These are phyloP conservation scores for Clavaria fumosa DNA, from an alignment of 768 basidiomycete species.

Conservation along the genomic window DNA sequence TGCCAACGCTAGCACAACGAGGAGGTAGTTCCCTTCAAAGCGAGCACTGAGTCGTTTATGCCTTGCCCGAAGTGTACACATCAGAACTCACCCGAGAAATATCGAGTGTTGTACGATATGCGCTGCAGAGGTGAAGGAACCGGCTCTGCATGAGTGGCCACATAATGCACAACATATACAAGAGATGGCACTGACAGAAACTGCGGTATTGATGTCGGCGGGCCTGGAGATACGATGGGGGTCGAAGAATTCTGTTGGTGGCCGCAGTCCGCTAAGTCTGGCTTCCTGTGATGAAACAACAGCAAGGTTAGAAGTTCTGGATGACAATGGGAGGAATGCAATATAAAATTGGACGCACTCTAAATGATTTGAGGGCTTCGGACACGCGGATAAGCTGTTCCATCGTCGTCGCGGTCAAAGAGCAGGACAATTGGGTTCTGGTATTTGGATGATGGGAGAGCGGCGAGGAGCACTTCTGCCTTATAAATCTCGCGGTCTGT, in stretches of 20 bases:
- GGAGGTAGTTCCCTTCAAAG: conserved; percentile 70
- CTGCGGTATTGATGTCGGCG: conserved; percentile 64
- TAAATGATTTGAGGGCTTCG: conserved; percentile 54
- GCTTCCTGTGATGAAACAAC: conserved; percentile 44
- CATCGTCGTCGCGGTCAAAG: no score
- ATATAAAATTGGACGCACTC: conserved; percentile 28
- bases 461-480: no score
- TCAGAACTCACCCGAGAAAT: conserved; percentile 49
- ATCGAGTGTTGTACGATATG: conserved; percentile 89
- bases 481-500: no score
- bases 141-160: no score
- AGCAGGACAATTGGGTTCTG: no score
- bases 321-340: neutral
- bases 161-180: neutral
- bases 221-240: conserved; percentile 71
- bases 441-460: no score
- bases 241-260: conserved; percentile 72
- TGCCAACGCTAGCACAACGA: conserved; percentile 62
- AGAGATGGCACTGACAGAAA: conserved; percentile 20
- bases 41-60: conserved; percentile 6
- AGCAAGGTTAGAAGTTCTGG: neutral
- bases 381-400: conserved; percentile 48
- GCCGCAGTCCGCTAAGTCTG: conserved; percentile 56
- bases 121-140: conserved; percentile 35
- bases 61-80: neutral